phyloP scores from a whole-genome alignment of 2,329 filamentous ascomycete species.

The Fusarium decemcellulare region DNA sequence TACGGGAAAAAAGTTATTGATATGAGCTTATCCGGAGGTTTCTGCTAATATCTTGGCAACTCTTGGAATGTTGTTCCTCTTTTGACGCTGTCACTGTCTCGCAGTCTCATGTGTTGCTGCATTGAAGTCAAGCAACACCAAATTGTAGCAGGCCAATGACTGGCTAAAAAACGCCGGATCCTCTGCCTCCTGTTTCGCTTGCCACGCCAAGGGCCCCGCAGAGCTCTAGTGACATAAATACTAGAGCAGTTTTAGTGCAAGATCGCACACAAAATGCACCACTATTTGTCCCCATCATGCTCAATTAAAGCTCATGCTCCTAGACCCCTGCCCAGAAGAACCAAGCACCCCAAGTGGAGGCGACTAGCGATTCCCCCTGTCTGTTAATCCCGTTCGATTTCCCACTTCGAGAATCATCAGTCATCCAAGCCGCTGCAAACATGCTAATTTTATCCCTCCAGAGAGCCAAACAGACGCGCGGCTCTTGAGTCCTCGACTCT shows the following conservation, averaged over 20 bases:
- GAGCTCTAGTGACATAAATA: background rate
- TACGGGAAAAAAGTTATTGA: too few species aligned
- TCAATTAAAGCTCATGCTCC: background rate
- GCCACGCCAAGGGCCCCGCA: background rate
- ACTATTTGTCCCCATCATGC: background rate
- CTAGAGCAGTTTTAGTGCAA: background rate
- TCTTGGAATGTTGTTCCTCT: too few species aligned
- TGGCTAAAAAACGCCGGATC: background rate
- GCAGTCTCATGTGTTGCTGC: too few species aligned
- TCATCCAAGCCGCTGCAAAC: background rate
- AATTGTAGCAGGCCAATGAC: background rate
- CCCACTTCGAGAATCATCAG: background rate
- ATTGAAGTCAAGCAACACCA: too few species aligned
- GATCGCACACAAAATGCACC: background rate
- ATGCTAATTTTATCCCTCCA: slow-evolving; percentile 1
- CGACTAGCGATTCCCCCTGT: background rate
- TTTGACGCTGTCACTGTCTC: too few species aligned
- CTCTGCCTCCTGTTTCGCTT: slow-evolving; percentile 1
- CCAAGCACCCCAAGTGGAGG: slow-evolving; percentile 3
- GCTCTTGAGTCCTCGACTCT: background rate
- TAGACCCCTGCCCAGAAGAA: background rate
- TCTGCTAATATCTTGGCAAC: too few species aligned
- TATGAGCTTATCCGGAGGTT: too few species aligned
- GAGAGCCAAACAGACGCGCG: slow-evolving; percentile 3
- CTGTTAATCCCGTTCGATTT: slow-evolving; percentile 3